Conservation (phyloP, 163 green algal genomes). For the Volvox carteri region DNA sequence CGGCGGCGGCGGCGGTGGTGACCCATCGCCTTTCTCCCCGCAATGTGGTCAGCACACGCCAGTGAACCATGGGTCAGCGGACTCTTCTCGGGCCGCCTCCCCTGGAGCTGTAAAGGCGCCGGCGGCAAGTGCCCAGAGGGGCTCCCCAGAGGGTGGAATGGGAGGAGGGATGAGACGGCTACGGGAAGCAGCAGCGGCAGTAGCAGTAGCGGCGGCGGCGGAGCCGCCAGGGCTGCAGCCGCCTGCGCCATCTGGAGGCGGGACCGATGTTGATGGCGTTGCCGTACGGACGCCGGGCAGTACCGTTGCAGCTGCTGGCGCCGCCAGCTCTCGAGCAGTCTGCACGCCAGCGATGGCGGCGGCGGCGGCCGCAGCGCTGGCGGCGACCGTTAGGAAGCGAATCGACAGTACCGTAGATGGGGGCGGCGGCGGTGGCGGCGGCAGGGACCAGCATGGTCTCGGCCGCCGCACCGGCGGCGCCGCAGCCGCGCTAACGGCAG, state of each 20-base stretch:
- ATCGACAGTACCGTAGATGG: background rate
- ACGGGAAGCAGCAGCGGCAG: background rate
- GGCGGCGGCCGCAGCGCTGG: background rate
- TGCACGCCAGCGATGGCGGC: background rate
- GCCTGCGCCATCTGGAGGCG: too few relatives aligned
- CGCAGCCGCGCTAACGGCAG: background rate
- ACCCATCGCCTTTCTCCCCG: conserved; percentile 17
- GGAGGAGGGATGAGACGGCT: background rate
- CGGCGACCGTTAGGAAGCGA: conserved; percentile 24
- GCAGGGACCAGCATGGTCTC: background rate
- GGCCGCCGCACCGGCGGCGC: too few relatives aligned
- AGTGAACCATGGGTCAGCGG: background rate
- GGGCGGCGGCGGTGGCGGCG: background rate
- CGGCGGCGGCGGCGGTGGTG: background rate
- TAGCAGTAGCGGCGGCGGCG: background rate
- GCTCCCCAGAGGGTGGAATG: background rate
- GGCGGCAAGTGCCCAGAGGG: background rate
- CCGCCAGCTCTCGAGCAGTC: too few relatives aligned
- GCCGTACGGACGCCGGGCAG: background rate
- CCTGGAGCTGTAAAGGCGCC: background rate
- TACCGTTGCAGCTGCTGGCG: background rate
- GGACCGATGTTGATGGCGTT: background rate
- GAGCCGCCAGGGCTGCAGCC: too few relatives aligned
- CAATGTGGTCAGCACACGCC: conserved; percentile 16
- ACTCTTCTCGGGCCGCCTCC: background rate